Evolutionary conservation across 495 filamentous ascomycete species (phyloP).

Genomic region (Jackrogersella minutella): DNA sequence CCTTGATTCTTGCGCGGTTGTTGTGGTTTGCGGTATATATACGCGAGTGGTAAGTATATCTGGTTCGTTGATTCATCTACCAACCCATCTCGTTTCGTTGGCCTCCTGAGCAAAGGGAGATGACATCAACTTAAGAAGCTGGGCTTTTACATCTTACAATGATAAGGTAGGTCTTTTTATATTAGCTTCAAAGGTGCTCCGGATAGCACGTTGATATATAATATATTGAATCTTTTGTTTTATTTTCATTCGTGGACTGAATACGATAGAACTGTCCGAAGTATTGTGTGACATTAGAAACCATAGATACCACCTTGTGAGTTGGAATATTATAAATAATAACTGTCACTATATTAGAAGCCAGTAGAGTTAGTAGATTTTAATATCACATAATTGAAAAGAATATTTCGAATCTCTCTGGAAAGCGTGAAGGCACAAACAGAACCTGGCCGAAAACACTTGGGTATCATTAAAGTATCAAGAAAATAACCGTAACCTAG

Average conservation of each 20-base stretch:
- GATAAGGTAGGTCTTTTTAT: neutral
- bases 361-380: too few species aligned
- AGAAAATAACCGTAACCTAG: slow-evolving; percentile 21
- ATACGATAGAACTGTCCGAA: too few species aligned
- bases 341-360: too few species aligned
- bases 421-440: neutral
- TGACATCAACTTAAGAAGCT: neutral
- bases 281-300: too few species aligned
- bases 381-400: neutral
- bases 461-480: slow-evolving; percentile 37
- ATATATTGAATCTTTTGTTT: neutral
- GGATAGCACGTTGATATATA: neutral
- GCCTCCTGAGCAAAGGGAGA: neutral
- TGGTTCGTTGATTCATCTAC: neutral
- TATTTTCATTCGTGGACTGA: too few species aligned
- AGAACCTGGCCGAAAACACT: neutral
- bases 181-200: neutral
- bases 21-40: neutral
- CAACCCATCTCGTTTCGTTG: neutral
- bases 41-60: neutral
- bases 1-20: too few species aligned
- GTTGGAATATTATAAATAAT: too few species aligned
- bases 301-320: too few species aligned
- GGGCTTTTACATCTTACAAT: neutral
- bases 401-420: neutral